phyloP scores from a whole-genome alignment of 192 early-diverging fungal species.

The Backusella australiensis region DNA sequence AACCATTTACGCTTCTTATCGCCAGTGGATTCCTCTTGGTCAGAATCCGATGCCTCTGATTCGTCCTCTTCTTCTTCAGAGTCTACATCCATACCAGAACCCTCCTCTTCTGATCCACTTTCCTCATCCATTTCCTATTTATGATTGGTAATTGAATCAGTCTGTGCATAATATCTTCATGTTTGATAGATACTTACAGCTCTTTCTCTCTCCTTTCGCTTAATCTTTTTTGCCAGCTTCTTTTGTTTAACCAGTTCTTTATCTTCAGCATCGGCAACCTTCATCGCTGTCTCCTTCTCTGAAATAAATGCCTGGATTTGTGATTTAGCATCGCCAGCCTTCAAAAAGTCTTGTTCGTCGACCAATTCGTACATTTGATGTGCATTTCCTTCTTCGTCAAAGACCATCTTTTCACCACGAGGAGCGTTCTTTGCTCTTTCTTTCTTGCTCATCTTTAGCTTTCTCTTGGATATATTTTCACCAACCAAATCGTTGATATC shows the following conservation, averaged over 20 bases:
- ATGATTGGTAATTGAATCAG: background rate
- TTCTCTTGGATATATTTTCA: constrained; percentile 41
- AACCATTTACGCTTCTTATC: constrained; percentile 57
- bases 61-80: constrained; percentile 64
- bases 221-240: constrained; percentile 66
- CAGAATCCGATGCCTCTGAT: constrained; percentile 42
- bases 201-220: constrained; percentile 61
- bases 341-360: constrained; percentile 77
- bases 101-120: constrained; percentile 24
- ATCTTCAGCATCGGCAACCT: constrained; percentile 76
- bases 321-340: constrained; percentile 62
- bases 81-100: constrained; percentile 25
- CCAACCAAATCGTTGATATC: constrained; percentile 29
- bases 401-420: constrained; percentile 73
- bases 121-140: constrained; percentile 28
- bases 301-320: constrained; percentile 73
- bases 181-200: constrained; percentile 32
- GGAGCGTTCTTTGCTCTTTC: constrained; percentile 74
- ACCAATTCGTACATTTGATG: constrained; percentile 78
- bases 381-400: constrained; percentile 93
- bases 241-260: constrained; percentile 66
- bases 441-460: constrained; percentile 55
- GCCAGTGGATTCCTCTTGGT: constrained; percentile 59
- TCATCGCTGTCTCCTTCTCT: constrained; percentile 65
- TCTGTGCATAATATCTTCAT: background rate